A percentile compares a stretch with the other conserved stretches of the same genome.
These are phyloP conservation scores for Lasiodiplodia gonubiensis DNA, from an alignment of 2,329 filamentous ascomycete species.

Conservation along the genomic window DNA sequence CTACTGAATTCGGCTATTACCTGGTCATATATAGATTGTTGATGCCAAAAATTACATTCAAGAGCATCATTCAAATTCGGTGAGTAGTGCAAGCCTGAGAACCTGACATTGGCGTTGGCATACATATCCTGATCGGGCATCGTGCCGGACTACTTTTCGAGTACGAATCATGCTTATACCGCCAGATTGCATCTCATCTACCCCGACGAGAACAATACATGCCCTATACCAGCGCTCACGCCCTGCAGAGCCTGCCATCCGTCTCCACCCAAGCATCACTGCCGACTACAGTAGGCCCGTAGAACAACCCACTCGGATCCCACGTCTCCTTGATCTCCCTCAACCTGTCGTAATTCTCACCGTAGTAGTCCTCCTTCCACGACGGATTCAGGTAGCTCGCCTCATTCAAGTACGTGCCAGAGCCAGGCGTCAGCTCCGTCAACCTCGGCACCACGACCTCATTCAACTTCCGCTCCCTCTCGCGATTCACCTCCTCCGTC, in stretches of 20 bases:
- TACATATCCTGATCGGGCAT: too few species aligned
- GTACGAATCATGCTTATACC: too few species aligned
- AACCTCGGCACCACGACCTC: slow-evolving; percentile 4
- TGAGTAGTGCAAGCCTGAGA: too few species aligned
- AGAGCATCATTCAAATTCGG: too few species aligned
- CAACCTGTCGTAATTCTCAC: slow-evolving; percentile 35
- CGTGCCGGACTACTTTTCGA: too few species aligned
- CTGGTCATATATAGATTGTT: too few species aligned
- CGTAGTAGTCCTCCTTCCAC: slow-evolving; percentile 22
- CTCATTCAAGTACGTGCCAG: slow-evolving; percentile 34
- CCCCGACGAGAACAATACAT: too few species aligned
- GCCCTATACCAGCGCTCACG: not conserved
- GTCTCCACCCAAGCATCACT: slow-evolving; percentile 36
- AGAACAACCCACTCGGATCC: slow-evolving; percentile 35
- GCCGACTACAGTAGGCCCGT: slow-evolving; percentile 35
- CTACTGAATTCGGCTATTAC: too few species aligned
- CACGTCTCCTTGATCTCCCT: slow-evolving; percentile 35
- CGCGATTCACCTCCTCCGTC: not conserved
- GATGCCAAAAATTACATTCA: too few species aligned
- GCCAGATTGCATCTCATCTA: too few species aligned
- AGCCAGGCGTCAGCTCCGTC: slow-evolving; percentile 38
- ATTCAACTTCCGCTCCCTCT: not conserved
- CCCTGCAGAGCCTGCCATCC: slow-evolving; percentile 34
- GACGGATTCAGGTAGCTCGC: not conserved
- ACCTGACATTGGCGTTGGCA: too few species aligned